A percentile compares a stretch with the other conserved stretches of the same genome.
Conservation (phyloP, 257 asterid species). For the Solanum boliviense region DNA sequence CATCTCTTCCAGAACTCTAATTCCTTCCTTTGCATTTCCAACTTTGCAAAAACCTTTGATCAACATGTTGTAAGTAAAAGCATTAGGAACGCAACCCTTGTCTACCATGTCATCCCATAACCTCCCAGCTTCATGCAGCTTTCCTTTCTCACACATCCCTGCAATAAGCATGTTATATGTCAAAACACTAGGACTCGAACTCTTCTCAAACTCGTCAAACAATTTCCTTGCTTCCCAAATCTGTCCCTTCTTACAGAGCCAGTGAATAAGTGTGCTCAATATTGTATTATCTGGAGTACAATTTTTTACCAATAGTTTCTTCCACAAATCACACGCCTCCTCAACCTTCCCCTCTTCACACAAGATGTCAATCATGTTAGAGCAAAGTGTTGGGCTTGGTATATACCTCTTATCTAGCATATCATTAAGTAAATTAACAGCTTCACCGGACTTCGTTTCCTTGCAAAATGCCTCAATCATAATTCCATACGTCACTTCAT, state of each 20-base stretch:
- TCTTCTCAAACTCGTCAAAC: slow-evolving; percentile 73
- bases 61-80: slow-evolving; percentile 63
- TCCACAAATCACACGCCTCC: slow-evolving; percentile 71
- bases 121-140: slow-evolving; percentile 78
- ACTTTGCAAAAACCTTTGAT: slow-evolving; percentile 62
- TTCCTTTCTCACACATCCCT: slow-evolving; percentile 81
- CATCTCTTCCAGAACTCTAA: slow-evolving; percentile 74
- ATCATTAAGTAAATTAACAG: slow-evolving; percentile 54
- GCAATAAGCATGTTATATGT: slow-evolving; percentile 73
- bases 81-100: slow-evolving; percentile 62
- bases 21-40: slow-evolving; percentile 62
- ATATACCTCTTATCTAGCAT: slow-evolving; percentile 70
- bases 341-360: slow-evolving; percentile 67
- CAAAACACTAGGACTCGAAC: slow-evolving; percentile 64
- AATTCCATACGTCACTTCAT: slow-evolving; percentile 73
- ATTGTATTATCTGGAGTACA: slow-evolving; percentile 69
- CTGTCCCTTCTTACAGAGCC: slow-evolving; percentile 80
- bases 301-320: slow-evolving; percentile 53
- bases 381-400: slow-evolving; percentile 64
- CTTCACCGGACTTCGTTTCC: slow-evolving; percentile 69
- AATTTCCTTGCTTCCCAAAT: slow-evolving; percentile 63
- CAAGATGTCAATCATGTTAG: slow-evolving; percentile 61
- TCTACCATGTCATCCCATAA: slow-evolving; percentile 93
- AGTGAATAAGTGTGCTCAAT: slow-evolving; percentile 63
- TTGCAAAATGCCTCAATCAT: slow-evolving; percentile 83